phyloP scores from a whole-genome alignment of 2,329 filamentous ascomycete genomes.

The Aspergillus ochraceoroseus region DNA sequence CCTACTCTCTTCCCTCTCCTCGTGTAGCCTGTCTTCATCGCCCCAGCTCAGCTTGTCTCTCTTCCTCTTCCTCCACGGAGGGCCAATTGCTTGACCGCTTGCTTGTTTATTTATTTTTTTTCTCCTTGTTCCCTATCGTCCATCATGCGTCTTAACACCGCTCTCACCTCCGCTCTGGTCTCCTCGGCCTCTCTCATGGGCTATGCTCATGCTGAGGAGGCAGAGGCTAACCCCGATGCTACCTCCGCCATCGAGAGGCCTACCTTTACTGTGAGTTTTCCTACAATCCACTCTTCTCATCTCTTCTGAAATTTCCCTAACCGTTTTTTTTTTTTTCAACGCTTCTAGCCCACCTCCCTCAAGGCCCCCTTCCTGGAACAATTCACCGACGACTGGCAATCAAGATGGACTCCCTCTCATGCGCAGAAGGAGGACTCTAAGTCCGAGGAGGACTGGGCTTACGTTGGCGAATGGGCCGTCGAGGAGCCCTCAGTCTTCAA shows the following conservation, averaged over 20 bases:
- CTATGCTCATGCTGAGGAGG: slow-evolving; percentile 63
- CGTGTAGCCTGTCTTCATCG: slow-evolving; percentile 3
- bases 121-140: slow-evolving; percentile 10
- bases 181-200: slow-evolving; percentile 64
- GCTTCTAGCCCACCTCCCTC: slow-evolving; percentile 71
- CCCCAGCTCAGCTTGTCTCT: slow-evolving; percentile 3
- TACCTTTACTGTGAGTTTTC: slow-evolving; percentile 73
- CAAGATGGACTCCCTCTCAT: slow-evolving; percentile 87
- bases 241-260: slow-evolving; percentile 63
- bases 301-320: too few species aligned
- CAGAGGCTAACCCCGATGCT: slow-evolving; percentile 54
- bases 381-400: slow-evolving; percentile 94
- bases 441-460: slow-evolving; percentile 88
- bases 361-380: slow-evolving; percentile 97
- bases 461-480: slow-evolving; percentile 92
- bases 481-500: slow-evolving; percentile 89
- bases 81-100: slow-evolving; percentile 21
- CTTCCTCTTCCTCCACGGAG: slow-evolving; percentile 17
- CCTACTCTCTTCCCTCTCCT: slow-evolving; percentile 15
- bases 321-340: too few species aligned
- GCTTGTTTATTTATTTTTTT: slow-evolving; percentile 20
- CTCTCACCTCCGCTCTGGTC: slow-evolving; percentile 64
- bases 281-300: slow-evolving; percentile 4
- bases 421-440: slow-evolving; percentile 91
- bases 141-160: slow-evolving; percentile 78